A percentile compares a stretch with the other conserved stretches of the same genome.
Evolutionary conservation across 208 protist genomes (phyloP).

Genomic region (Jaenimonas drosophilae): DNA sequence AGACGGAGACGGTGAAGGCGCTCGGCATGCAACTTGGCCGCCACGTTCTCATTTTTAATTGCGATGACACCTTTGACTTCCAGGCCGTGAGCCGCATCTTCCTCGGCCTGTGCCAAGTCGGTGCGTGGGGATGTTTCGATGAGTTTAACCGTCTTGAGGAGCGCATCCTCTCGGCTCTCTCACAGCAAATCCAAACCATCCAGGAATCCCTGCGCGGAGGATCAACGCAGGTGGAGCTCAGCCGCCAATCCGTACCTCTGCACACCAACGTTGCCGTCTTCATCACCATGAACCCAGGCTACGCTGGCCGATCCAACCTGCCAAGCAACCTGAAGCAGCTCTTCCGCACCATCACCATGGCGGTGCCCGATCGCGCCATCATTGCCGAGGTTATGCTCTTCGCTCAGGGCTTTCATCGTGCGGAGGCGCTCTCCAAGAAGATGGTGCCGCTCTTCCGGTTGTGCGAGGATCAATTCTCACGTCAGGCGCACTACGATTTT

Average conservation of each 20-base stretch:
- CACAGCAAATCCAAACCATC: slow-evolving; percentile 99
- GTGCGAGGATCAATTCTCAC: slow-evolving; percentile 96
- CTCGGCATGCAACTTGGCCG: slow-evolving; percentile 96
- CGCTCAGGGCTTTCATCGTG: slow-evolving; percentile 97
- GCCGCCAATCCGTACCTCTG: slow-evolving; percentile 84
- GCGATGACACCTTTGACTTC: slow-evolving; percentile 99
- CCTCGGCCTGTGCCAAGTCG: slow-evolving; percentile 98
- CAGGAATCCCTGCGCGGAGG: slow-evolving; percentile 86
- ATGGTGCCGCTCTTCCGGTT: slow-evolving; percentile 98
- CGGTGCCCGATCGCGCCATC: slow-evolving; percentile 96
- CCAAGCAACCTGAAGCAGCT: slow-evolving; percentile 99
- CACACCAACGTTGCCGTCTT: slow-evolving; percentile 96
- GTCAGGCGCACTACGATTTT: slow-evolving; percentile 99
- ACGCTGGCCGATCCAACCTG: slow-evolving; percentile 98
- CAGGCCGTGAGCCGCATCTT: slow-evolving; percentile 98
- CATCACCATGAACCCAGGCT: slow-evolving; percentile 99
- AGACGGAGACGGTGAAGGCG: slow-evolving; percentile 99
- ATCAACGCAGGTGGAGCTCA: slow-evolving; percentile 78
- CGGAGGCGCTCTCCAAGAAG: slow-evolving; percentile 95
- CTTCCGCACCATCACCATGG: slow-evolving; percentile 99
- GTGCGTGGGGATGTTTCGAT: slow-evolving; percentile 99
- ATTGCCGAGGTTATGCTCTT: slow-evolving; percentile 99
- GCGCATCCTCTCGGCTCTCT: slow-evolving; percentile 98
- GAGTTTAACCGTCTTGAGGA: slow-evolving; percentile 99
- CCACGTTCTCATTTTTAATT: slow-evolving; percentile 99